Base-by-base conservation (phyloP, 2,329 filamentous ascomycete species). In the Botrytis deweyae region DNA sequence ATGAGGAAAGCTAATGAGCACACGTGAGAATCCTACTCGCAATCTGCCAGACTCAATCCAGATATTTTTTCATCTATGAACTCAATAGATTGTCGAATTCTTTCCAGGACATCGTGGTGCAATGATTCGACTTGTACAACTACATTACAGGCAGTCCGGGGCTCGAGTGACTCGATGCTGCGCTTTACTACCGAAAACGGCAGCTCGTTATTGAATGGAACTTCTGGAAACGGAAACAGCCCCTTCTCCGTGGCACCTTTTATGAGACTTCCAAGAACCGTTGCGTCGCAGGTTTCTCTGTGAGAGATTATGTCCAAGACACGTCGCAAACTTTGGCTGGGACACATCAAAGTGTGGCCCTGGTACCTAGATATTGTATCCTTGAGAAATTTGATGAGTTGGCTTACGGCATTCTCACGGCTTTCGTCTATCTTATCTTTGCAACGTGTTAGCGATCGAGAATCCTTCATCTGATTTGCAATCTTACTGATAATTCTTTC, bases 61-160 rank as follows among this genome's bases (percentile, higher is more conserved):
- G 18, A 29, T 42, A 36, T 44, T 0, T 40, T 20, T 8, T n/a
- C 3, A 8, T 29, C 49, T 5, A 69, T 10, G 8, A 4, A 6
- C 38, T 3, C 4, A 1, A 44, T 3, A 0, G 36, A 5, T 1
- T 2, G 1, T 4, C 8, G 5, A 29, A 69, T 52, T 6, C 3
- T 20, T 16, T 2, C 16, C 6, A 42, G 2, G 14, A 69, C 12
- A n/a, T 25, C 18, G 40, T 58, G 66, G n/a, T 67, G 7, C 3
- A 58, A 18, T 4, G 6, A 38, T 8, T 8, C 8, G 3, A 6
- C 29, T 33, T 33, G 9, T 0, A 42, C 29, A 2, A 36, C 5
- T 22, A 58, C 40, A 18, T 1, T 22, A 42, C 49, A 69, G 42
- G 36, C 66, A 12, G 49, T 69, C 36, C 3, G 40, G 42, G 58